Percentiles rank a stretch among this genome's conserved stretches.
These are phyloP conservation scores for Pontederia crassipes DNA, from an alignment of 176 grass and related monocot genomes.

Conservation along the genomic window DNA sequence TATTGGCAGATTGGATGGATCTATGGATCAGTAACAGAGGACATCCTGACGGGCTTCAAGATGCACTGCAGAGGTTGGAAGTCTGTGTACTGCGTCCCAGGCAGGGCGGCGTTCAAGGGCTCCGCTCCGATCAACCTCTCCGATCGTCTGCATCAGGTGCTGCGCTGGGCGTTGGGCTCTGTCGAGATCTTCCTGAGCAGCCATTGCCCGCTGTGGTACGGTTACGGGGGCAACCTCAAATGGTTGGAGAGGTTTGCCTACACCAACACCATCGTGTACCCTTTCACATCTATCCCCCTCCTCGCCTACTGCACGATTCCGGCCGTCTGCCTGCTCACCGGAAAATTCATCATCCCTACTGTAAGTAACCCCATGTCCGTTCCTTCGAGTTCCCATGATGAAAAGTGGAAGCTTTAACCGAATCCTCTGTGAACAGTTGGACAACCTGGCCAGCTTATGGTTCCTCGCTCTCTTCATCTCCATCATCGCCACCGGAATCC, in stretches of 20 bases:
- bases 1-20: conserved; percentile 74
- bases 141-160: conserved; percentile 73
- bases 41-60: conserved; percentile 93
- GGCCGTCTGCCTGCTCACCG: conserved; percentile 79
- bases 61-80: conserved; percentile 97
- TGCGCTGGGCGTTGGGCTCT: conserved; percentile 70
- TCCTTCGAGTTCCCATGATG: background rate
- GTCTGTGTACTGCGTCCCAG: conserved; percentile 74
- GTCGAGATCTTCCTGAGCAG: conserved; percentile 94
- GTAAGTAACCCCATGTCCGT: conserved; percentile 18
- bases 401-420: background rate
- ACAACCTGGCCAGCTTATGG: conserved; percentile 87
- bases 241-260: conserved; percentile 93
- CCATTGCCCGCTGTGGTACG: conserved; percentile 93
- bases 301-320: conserved; percentile 87
- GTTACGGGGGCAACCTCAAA: conserved; percentile 78
- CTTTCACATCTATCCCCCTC: conserved; percentile 87
- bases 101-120: conserved; percentile 63
- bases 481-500: conserved; percentile 69
- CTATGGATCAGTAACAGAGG: conserved; percentile 83
- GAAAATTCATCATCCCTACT: conserved; percentile 90
- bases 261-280: conserved; percentile 95
- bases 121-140: conserved; percentile 83
- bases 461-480: conserved; percentile 81
- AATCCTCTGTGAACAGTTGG: conserved; percentile 31